Percentiles rank a stretch among this genome's conserved stretches.
Evolutionary conservation across 169 alveolate species (phyloP).

Genomic region (Eimeria acervulina): DNA sequence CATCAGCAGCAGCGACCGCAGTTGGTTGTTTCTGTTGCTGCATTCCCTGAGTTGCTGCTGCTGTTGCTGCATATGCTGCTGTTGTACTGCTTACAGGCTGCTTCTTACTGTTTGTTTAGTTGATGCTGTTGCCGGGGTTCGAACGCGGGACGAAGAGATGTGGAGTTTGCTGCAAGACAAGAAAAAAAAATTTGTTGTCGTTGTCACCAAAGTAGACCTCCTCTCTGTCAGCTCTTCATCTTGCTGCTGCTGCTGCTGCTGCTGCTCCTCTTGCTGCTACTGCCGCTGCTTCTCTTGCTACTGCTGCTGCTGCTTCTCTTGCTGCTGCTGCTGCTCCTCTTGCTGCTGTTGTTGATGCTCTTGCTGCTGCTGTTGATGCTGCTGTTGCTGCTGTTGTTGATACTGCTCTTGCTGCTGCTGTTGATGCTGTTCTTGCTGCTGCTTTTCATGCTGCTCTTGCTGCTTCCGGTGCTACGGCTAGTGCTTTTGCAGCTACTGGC

Average conservation of each 20-base stretch:
- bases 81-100: conserved; percentile 83
- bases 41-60: neutral
- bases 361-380: neutral
- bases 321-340: neutral
- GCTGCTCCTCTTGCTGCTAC: conserved; percentile 23
- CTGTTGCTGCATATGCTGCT: neutral
- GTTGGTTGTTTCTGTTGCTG: neutral
- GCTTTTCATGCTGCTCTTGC: neutral
- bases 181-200: conserved; percentile 89
- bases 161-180: conserved; percentile 90
- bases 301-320: conserved; percentile 30
- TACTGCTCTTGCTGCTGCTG: neutral
- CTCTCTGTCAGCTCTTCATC: conserved; percentile 83
- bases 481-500: too few relatives aligned
- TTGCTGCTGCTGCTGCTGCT: conserved; percentile 21
- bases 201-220: conserved; percentile 90
- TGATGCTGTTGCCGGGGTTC: conserved; percentile 89
- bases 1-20: neutral
- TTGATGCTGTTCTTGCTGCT: neutral
- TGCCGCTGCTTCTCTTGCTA: conserved; percentile 35
- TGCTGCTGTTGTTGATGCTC: neutral
- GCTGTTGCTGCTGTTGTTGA: neutral
- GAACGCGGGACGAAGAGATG: conserved; percentile 87
- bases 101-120: conserved; percentile 89
- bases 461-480: neutral